phyloP scores from a whole-genome alignment of 768 basidiomycete species.

The Lactarius trivialis region DNA sequence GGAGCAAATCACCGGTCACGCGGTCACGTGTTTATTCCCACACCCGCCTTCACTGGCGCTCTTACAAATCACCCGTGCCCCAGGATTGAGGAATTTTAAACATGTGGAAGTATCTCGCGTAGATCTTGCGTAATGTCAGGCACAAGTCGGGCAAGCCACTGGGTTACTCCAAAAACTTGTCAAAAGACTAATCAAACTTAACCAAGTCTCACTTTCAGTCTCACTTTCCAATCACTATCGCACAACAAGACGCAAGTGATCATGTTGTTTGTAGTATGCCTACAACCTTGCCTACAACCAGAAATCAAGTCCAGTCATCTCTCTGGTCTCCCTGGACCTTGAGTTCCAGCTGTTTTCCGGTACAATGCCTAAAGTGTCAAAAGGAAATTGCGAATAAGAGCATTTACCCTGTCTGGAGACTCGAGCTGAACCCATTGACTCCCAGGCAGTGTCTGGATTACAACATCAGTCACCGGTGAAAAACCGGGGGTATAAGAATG shows the following conservation, averaged over 20 bases:
- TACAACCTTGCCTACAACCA: background rate
- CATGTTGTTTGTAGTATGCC: background rate
- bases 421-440: constrained; percentile 73
- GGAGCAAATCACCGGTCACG: no score
- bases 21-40: no score
- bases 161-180: no score
- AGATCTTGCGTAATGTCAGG: no score
- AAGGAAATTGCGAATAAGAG: constrained; percentile 47
- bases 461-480: background rate
- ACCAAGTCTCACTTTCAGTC: no score
- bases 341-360: no score
- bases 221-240: background rate
- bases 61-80: no score
- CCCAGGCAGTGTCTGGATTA: constrained; percentile 40
- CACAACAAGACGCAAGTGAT: background rate
- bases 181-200: background rate
- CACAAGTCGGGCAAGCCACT: no score
- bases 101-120: no score
- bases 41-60: no score
- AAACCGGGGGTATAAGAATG: background rate
- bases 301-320: background rate
- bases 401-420: constrained; percentile 46
- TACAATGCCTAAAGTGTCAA: constrained; percentile 7
- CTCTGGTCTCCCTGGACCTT: background rate
- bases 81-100: no score